phyloP scores from a whole-genome alignment of 768 basidiomycete genomes.

The Myochromella boudieri region DNA sequence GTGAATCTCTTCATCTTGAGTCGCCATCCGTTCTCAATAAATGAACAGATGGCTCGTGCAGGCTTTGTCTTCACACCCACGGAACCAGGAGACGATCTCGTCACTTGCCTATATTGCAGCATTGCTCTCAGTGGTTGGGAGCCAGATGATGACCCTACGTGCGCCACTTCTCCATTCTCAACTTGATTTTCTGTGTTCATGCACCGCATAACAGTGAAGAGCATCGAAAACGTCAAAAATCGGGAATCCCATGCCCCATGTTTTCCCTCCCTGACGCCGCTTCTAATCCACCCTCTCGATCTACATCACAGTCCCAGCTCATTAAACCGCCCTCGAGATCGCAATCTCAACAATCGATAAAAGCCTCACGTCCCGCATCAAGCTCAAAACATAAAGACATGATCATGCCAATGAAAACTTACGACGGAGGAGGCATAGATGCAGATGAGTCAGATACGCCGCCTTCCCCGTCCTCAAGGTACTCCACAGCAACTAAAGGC shows the following conservation, averaged over 20 bases:
- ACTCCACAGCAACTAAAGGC: slow-evolving; percentile 7
- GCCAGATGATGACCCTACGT: slow-evolving; percentile 84
- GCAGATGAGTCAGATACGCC: slow-evolving; percentile 17
- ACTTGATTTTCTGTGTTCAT: slow-evolving; percentile 9
- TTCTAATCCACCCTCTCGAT: slow-evolving; percentile 24
- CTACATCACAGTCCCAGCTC: slow-evolving; percentile 19
- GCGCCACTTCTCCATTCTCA: slow-evolving; percentile 28
- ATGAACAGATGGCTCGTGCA: slow-evolving; percentile 77
- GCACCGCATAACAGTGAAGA: slow-evolving; percentile 53
- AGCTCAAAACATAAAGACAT: slow-evolving; percentile 32
- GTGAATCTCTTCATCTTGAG: slow-evolving; percentile 29
- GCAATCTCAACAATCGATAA: slow-evolving; percentile 20
- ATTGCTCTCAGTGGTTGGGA: slow-evolving; percentile 86
- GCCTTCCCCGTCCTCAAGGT: slow-evolving; percentile 19
- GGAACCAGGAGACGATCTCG: slow-evolving; percentile 69
- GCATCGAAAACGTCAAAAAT: slow-evolving; percentile 67
- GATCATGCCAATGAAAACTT: slow-evolving; percentile 37
- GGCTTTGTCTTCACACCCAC: slow-evolving; percentile 85
- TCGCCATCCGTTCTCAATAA: neutral
- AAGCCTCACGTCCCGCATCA: slow-evolving; percentile 27
- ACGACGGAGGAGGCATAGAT: slow-evolving; percentile 38
- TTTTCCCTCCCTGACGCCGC: slow-evolving; percentile 26
- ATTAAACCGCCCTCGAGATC: slow-evolving; percentile 30
- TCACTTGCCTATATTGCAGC: slow-evolving; percentile 84
- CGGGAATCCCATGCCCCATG: slow-evolving; percentile 41